Percentiles rank a stretch among this genome's conserved stretches.
Evolutionary conservation across 495 filamentous ascomycete species (phyloP).

Genomic region (Lasiosphaeris hirsuta): DNA sequence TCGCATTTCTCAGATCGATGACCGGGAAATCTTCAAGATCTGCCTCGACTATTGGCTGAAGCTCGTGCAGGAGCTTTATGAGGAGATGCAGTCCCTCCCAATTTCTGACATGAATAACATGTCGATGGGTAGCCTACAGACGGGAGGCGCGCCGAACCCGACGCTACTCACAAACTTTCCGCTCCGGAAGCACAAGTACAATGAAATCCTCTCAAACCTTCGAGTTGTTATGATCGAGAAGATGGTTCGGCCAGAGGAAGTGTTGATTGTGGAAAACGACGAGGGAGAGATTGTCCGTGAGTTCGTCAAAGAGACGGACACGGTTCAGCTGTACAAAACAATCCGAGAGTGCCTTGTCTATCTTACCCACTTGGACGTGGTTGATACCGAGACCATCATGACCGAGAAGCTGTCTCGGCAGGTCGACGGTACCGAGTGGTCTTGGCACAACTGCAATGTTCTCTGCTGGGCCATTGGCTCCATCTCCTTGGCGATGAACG

Average conservation of each 20-base stretch:
- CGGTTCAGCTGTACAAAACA: constrained; percentile 98
- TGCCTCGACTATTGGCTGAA: constrained; percentile 99
- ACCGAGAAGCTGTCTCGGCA: constrained; percentile 94
- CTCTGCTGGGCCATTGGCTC: constrained; percentile 99
- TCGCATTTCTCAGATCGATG: constrained; percentile 95
- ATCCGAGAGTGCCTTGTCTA: constrained; percentile 97
- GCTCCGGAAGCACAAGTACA: constrained; percentile 95
- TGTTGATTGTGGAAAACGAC: constrained; percentile 98
- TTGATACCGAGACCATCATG: constrained; percentile 98
- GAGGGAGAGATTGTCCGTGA: constrained; percentile 98
- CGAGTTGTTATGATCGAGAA: constrained; percentile 99
- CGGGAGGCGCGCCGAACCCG: constrained; percentile 78
- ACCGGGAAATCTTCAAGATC: constrained; percentile 99
- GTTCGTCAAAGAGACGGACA: constrained; percentile 98
- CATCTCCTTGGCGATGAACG: constrained; percentile 98
- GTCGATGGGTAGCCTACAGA: constrained; percentile 65
- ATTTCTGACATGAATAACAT: constrained; percentile 89
- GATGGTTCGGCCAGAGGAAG: constrained; percentile 97
- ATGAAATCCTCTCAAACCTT: constrained; percentile 86
- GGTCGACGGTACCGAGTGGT: constrained; percentile 95
- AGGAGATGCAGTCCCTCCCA: constrained; percentile 95
- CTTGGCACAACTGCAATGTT: constrained; percentile 98
- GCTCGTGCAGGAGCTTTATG: constrained; percentile 95
- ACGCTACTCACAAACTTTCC: constrained; percentile 78
- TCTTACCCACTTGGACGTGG: constrained; percentile 93